Base-by-base conservation (phyloP, 2,329 filamentous ascomycete genomes). In the Colletotrichum cereale region DNA sequence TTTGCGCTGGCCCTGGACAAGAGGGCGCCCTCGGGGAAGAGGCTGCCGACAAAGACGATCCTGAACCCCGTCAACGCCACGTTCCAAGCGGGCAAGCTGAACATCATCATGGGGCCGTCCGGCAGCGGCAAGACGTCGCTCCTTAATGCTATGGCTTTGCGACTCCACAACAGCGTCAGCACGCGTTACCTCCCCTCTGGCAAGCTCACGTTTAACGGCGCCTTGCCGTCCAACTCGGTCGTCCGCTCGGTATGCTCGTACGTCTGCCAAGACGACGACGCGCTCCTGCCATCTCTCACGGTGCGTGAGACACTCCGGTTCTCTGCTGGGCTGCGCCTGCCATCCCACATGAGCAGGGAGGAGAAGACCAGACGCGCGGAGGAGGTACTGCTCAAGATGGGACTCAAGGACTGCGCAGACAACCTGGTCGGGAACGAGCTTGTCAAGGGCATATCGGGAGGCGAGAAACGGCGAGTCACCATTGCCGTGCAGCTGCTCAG, bases 61-160 rank as follows among this genome's bases (percentile, higher is more conserved):
- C 81, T 95, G 18, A 86, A 91, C 66, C 91, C 91, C 0, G 85
- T 95, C 16, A 90, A 86, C 1, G 84, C 91, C 0, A 89, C 87
- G 0, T 95, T 95, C 74, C 85, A 89, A 57, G 88, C 93, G 0
- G 92, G 92, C 0, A 84, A 87, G 18, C 78, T 95, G 18, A 95
- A 95, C 73, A 87, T 94, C 31, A 93, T 95, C 74, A 94, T 95
- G 92, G 93, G 93, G 0, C 93, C 93, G 0, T 94, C 92, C 0
- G 93, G 93, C 0, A 92, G 89, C 56, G 93, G 93, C 1, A 95
- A 95, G 79, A 94, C 92, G 0, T 92, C 91, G 0, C 83, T 94
- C 0, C 84, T 95, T 14, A 94, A 93, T 76, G 86, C 90, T 1
- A 92, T 95, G 87, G 91, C 93, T 1, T 82, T 90, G 3, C 85